phyloP scores from a whole-genome alignment of 176 grass and related monocot genomes.

The Oryza officinalis region DNA sequence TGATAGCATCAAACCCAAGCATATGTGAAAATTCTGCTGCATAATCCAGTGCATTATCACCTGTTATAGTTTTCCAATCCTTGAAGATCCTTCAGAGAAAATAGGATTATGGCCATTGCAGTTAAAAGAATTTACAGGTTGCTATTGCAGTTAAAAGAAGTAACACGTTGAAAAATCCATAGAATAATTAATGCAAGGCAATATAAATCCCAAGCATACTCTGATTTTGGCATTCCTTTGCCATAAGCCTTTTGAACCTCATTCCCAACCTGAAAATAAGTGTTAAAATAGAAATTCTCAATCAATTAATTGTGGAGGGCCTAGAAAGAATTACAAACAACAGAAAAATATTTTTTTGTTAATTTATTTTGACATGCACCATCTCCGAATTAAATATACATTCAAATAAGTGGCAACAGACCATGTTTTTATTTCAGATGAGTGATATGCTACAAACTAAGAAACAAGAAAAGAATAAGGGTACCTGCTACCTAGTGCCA shows the following conservation, averaged over 20 bases:
- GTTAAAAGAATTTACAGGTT: background rate
- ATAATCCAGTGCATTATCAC: slow-evolving; percentile 81
- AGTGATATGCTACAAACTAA: background rate
- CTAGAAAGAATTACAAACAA: too few relatives aligned
- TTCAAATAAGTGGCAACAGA: background rate
- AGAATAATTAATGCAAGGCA: slow-evolving; percentile 22
- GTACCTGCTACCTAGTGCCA: slow-evolving; percentile 74
- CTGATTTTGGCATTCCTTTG: slow-evolving; percentile 84
- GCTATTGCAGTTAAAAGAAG: slow-evolving; percentile 3
- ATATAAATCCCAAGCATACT: slow-evolving; percentile 53
- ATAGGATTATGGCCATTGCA: slow-evolving; percentile 27
- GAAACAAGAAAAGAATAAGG: background rate
- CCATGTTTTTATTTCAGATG: background rate
- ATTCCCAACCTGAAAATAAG: slow-evolving; percentile 76
- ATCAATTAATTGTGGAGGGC: background rate
- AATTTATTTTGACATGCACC: background rate
- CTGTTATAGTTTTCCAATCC: slow-evolving; percentile 68
- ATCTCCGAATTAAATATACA: background rate
- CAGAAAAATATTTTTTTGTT: too few relatives aligned
- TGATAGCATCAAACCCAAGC: slow-evolving; percentile 91
- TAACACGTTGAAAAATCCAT: background rate
- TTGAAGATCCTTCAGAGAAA: slow-evolving; percentile 76
- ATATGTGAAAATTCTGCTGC: slow-evolving; percentile 95
- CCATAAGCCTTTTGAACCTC: slow-evolving; percentile 98
- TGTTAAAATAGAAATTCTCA: slow-evolving; percentile 21